Percentiles rank a stretch among this genome's conserved stretches.
phyloP scores from a whole-genome alignment of 106 monocot genomes.

The Phalaenopsis equestris region DNA sequence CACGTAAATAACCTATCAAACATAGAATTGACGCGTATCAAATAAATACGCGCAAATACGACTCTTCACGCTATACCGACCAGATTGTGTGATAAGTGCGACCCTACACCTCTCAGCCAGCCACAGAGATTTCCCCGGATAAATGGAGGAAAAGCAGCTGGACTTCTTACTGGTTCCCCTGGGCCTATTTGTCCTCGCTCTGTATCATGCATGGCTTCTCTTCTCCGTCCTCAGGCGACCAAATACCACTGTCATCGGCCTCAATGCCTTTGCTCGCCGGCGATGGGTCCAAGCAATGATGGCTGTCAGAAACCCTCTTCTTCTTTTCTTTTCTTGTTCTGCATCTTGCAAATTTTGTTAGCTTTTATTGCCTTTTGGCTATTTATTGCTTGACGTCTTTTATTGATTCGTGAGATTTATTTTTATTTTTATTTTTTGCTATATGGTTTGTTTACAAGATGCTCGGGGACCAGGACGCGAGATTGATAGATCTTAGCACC shows the following conservation, averaged over 20 bases:
- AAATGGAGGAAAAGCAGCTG: conserved; percentile 38
- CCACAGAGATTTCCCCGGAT: background rate
- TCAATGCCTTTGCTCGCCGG: conserved; percentile 73
- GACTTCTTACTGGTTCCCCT: conserved; percentile 58
- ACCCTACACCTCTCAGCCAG: no score
- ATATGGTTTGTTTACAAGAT: background rate
- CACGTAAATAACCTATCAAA: no score
- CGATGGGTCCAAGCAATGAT: conserved; percentile 72
- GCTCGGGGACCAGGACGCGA: background rate
- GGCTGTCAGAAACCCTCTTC: conserved; percentile 21
- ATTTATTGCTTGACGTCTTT: background rate
- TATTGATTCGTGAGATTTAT: background rate
- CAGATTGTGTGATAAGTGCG: no score
- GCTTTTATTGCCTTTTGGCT: background rate
- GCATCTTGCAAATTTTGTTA: background rate
- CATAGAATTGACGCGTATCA: no score
- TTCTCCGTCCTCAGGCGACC: conserved; percentile 27
- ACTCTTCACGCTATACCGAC: no score
- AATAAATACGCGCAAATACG: no score
- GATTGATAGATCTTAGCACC: background rate
- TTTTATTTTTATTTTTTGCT: background rate
- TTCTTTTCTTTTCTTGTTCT: background rate
- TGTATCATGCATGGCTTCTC: conserved; percentile 64
- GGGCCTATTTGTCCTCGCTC: conserved; percentile 30
- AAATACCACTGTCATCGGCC: conserved; percentile 54